Conservation (phyloP, 345 rosid species). For the Alliaria petiolata region DNA sequence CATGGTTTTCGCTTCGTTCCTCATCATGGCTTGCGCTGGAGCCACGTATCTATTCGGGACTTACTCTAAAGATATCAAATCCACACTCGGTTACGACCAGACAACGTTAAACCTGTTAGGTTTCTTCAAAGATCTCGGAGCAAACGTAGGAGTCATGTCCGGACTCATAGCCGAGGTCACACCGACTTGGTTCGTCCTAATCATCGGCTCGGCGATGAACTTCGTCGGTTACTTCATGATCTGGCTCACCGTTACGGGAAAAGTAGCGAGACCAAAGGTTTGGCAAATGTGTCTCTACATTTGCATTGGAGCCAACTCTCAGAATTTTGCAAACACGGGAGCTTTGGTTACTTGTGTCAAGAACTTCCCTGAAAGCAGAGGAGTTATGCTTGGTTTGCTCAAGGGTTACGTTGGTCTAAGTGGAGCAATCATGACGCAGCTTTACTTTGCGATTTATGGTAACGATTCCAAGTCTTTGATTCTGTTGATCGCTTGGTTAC, state of each 20-base stretch:
- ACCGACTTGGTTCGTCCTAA: slow-evolving; percentile 87
- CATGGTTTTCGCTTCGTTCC: slow-evolving; percentile 79
- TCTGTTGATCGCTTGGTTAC: slow-evolving; percentile 78
- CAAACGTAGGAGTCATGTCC: slow-evolving; percentile 69
- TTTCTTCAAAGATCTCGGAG: slow-evolving; percentile 86
- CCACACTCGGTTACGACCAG: slow-evolving; percentile 76
- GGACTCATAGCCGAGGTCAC: slow-evolving; percentile 86
- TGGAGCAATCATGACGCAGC: slow-evolving; percentile 79
- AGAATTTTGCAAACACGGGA: slow-evolving; percentile 84
- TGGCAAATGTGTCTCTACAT: slow-evolving; percentile 90
- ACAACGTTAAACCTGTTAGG: slow-evolving; percentile 75
- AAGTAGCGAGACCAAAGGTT: slow-evolving; percentile 57
- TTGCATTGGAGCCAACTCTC: slow-evolving; percentile 80
- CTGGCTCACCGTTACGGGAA: slow-evolving; percentile 67
- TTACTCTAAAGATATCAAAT: slow-evolving; percentile 75
- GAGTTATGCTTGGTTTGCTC: slow-evolving; percentile 70
- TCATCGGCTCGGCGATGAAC: slow-evolving; percentile 74
- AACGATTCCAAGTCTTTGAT: slow-evolving; percentile 68
- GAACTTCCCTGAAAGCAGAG: slow-evolving; percentile 86
- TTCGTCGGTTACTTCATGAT: slow-evolving; percentile 83
- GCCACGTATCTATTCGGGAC: slow-evolving; percentile 81
- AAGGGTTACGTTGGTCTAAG: slow-evolving; percentile 85
- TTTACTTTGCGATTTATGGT: slow-evolving; percentile 79
- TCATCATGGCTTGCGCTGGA: slow-evolving; percentile 89
- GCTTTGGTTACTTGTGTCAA: slow-evolving; percentile 81